A percentile compares a stretch with the other conserved stretches of the same genome.
These are phyloP conservation scores for Candida ovalis DNA, from an alignment of 805 yeast genomes.

Conservation along the genomic window DNA sequence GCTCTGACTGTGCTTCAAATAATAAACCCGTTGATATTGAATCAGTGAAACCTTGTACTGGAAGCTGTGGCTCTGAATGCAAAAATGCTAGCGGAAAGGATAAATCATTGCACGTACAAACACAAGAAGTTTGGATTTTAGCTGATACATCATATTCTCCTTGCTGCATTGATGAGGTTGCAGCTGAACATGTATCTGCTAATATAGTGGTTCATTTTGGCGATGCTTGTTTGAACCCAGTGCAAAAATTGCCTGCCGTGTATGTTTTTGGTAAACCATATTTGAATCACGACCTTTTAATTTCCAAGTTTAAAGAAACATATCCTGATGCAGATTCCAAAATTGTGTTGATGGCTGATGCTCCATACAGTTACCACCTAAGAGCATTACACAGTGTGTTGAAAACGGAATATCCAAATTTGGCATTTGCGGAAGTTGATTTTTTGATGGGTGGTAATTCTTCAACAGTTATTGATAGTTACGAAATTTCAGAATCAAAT, in stretches of 20 bases:
- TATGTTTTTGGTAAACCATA: conserved; percentile 75
- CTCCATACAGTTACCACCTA: conserved; percentile 56
- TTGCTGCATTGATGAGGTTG: conserved; percentile 96
- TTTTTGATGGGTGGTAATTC: conserved; percentile 18
- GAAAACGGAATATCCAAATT: conserved; percentile 29
- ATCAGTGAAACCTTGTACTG: conserved; percentile 21
- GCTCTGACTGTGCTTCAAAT: conserved; percentile 7
- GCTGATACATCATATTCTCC: conserved; percentile 96
- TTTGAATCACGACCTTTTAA: conserved; percentile 40
- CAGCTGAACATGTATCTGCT: conserved; percentile 86
- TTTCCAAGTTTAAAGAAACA: conserved; percentile 37
- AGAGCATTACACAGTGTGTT: conserved; percentile 34
- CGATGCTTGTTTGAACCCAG: conserved; percentile 85
- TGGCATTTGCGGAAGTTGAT: conserved; percentile 40
- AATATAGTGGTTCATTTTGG: conserved; percentile 92
- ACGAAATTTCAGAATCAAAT: conserved; percentile 3
- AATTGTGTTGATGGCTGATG: conserved; percentile 69
- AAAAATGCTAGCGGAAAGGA: conserved; percentile 13
- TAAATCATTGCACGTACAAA: conserved; percentile 24
- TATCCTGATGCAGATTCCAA: conserved; percentile 39
- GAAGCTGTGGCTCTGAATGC: conserved; percentile 28
- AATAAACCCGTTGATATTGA: conserved; percentile 20
- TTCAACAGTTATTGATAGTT: conserved; percentile 25
- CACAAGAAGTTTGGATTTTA: conserved; percentile 61
- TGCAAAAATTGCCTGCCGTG: conserved; percentile 66